Evolutionary conservation across 495 filamentous ascomycete genomes (phyloP).

Genomic region (Aspergillus funiculosus): DNA sequence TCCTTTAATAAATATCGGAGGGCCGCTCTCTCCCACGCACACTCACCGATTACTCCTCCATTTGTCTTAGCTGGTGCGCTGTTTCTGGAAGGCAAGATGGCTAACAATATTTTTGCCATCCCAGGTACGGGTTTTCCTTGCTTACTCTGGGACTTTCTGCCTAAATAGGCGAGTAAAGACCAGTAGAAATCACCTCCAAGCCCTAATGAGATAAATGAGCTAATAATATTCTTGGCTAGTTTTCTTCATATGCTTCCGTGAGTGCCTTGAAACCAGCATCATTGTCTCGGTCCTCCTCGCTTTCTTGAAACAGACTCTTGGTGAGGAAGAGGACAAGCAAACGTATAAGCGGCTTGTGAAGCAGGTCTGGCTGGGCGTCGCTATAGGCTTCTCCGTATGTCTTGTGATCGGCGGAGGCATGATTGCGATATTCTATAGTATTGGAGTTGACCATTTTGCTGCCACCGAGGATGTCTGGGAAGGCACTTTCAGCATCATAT

Average conservation of each 20-base stretch:
- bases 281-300: constrained; percentile 77
- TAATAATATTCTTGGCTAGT: constrained; percentile 28
- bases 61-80: too few species aligned
- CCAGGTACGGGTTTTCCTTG: constrained; percentile 54
- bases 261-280: constrained; percentile 72
- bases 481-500: constrained; percentile 64
- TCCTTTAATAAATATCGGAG: too few species aligned
- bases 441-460: constrained; percentile 60
- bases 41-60: too few species aligned
- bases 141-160: constrained; percentile 78
- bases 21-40: too few species aligned
- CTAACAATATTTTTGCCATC: constrained; percentile 38
- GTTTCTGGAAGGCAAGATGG: too few species aligned
- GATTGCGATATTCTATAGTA: constrained; percentile 74
- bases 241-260: constrained; percentile 82
- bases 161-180: too few species aligned
- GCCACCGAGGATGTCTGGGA: constrained; percentile 71
- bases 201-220: too few species aligned
- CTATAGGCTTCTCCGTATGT: constrained; percentile 58
- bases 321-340: constrained; percentile 45
- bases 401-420: constrained; percentile 63
- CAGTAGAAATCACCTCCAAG: too few species aligned
- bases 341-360: not conserved
- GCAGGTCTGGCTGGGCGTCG: constrained; percentile 68
- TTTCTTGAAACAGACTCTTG: constrained; percentile 73